Evolutionary conservation across 2,329 filamentous ascomycete genomes (phyloP), one percentile per base, ranked within the genome.

Genomic region (Coniochaeta sp.): DNA sequence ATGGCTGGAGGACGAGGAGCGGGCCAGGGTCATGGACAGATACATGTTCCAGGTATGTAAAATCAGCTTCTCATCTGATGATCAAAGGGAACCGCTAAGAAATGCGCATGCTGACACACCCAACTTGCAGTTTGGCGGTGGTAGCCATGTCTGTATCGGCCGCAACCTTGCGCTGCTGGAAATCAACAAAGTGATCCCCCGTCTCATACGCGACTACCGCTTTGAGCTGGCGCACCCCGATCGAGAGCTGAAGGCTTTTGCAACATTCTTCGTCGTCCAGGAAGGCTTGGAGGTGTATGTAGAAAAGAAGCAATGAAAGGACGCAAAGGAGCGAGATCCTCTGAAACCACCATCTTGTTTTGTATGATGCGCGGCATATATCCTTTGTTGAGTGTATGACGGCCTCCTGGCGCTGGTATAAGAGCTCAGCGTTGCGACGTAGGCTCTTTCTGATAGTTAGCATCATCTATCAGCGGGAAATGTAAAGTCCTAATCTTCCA

Each of bases 191-290:
- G 76, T 85, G 38, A 70, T 83, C 38, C 81, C 81, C 5, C 77
- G 81, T 38, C 71, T 86, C 28, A 69, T 83, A 63, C 70, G 80
- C n/a, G 78, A 83, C 62, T 85, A 79, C 65, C 72, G 80, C 52
- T 79, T 85, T 63, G 73, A 80, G 67, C 72, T 85, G 28, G 75
- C 78, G n/a, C 73, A 80, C 61, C 80, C 80, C 0, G 73, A 75
- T 11, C 73, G 77, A 47, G 74, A 78, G 58, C 72, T 85, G 64
- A 77, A 76, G 62, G 79, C 81, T n/a, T 77, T 81, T 59, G 78
- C 81, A 22, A 83, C 81, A 3, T 85, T 85, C 69, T 85, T 86
- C 65, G 82, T 85, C 11, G 81, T 85, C 11, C 83, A 85, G 68
- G 74, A 79, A 57, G 82, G 83, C 0, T 66, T 85, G 62, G 75